Base-by-base conservation (phyloP, 2,329 filamentous ascomycete genomes). In the Ophidiomyces ophidiicola region DNA sequence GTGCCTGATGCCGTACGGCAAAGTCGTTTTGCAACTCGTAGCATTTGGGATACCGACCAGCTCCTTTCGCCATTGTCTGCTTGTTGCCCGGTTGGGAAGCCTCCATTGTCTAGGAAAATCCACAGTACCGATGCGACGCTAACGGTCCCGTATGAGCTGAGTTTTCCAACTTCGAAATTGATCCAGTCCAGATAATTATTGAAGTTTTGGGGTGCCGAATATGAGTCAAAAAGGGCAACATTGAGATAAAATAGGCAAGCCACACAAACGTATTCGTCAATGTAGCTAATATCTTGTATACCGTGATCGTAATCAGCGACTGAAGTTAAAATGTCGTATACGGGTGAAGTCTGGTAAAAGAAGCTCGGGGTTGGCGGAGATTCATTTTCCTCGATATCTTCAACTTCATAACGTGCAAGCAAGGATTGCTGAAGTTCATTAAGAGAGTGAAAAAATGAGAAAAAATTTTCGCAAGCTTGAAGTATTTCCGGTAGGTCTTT, bases 251-350 rank as follows among this genome's bases (percentile, higher is more conserved):
- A 48, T 21, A 57, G 46, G 25, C 54, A 57, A 11, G 53, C 45
- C 46, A 57, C 51, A 39, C 53, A 53, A 6, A 51, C 49, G 34
- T 55, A 55, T 45, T 56, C 54, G 37, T 57, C 53, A 30, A 57
- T 56, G 29, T 54, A 57, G 6, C 53, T 50, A 26, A 57, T 46
- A 39, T 55, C 54, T 10, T 52, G 50, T 30, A 57, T 55, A 3
- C 54, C 54, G 26, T 52, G 54, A 29, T 57, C 53, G 24, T 57
- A 54, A 19, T 56, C 53, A 1, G 53, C 53, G 15, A 56, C 46
- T 25, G 49, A 49, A 2, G 54, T 54, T 6, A 57, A 44, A 5
- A 53, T 50, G 10, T 48, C 44, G 44, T 54, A 51, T 17, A 57
- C 34, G n/a, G 43, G 48, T 5, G 53, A 52, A 5, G 47, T 49